Base-by-base conservation (phyloP, 2,329 filamentous ascomycete genomes). In the Thermochaetoides dissita region DNA sequence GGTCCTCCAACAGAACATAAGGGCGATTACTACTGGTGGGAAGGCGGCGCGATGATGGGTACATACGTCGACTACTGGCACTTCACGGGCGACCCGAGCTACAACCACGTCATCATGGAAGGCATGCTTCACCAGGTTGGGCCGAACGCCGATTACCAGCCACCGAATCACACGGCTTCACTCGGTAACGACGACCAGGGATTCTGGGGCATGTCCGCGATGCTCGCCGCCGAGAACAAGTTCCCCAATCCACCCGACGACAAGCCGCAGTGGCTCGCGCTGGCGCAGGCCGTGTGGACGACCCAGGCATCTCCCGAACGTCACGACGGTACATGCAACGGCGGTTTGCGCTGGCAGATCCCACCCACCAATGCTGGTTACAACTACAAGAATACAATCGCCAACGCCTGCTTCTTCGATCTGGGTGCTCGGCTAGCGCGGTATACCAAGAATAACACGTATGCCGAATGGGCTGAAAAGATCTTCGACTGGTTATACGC, bases 261-360 rank as follows among this genome's bases (percentile, higher is more conserved):
- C 40, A 53, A 75, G 46, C 68, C 76, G 0, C 66, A 76, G 47
- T 82, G 78, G 72, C 63, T 81, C 10, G 69, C 78, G 1, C 67
- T 87, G 6, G 80, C 77, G 1, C 75, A 84, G 57, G 79, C 74
- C 39, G 79, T 84, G 2, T 88, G 74, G 56, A 78, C 82, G 51
- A 74, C 74, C 0, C 67, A 72, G 46, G 76, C 73, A 0, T 49
- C 61, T 37, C 62, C 68, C 6, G 69, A 79, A 36, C 82, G 84
- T 64, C 79, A 86, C 54, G 71, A 68, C 6, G 57, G 67, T 0
- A 67, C 66, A 2, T 89, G 84, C 55, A 66, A 69, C 33, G 83
- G 83, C 50, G 84, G 83, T 10, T 56, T 88, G 50, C 69, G 81
- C 52, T 87, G 82, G 82, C 84, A 91, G 64, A 79, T 89, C 41